Base-by-base conservation (phyloP, 225 moss, liverwort and hornwort genomes). In the Bryoerythrophyllum caledonicum region DNA sequence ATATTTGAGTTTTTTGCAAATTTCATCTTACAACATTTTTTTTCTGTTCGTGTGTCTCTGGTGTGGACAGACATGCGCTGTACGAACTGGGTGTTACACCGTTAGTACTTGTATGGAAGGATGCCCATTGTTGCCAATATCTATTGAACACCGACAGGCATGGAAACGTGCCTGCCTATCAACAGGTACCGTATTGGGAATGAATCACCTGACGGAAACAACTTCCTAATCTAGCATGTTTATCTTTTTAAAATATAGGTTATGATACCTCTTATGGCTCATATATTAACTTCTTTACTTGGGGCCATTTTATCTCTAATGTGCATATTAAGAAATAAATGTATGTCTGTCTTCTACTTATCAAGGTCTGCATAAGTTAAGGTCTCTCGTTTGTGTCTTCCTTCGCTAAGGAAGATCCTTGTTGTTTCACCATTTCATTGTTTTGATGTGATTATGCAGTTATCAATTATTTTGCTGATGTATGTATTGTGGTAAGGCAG, bases 61-160 rank as follows among this genome's bases (percentile, higher is more conserved):
- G 38, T 70, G 70, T 74, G 72, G 30, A 77, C 87, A 97, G 97
- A 71, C 82, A 99, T 86, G 99, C 93, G 7, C 93, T 93, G 61
- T 99, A 99, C 70, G 88, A 86, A 67, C 73, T 99, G 37, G 99
- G 99, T 60, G 88, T 85, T 67, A 99, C 99, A 41, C 99, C 99
- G 24, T 79, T 99, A 56, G 84, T 89, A 38, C 88, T 99, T 48
- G 86, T 93, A 35, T 99, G 99, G 99, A 99, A 99, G 86, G 99
- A 95, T 82, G 90, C 89, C 13, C 74, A 87, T 30, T 90, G 94
- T 82, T 90, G 99, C 65, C 88, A 84, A 63, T 99, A 93, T 80
- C 88, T 93, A 71, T 80, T 95, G 67, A 95, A 99, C 77, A 99
- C 99, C 14, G 95, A 99, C 64, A 90, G 88, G 79, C 83, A 91